Base-by-base conservation (phyloP, 805 yeast genomes). In the Myxozyma sirexii region DNA sequence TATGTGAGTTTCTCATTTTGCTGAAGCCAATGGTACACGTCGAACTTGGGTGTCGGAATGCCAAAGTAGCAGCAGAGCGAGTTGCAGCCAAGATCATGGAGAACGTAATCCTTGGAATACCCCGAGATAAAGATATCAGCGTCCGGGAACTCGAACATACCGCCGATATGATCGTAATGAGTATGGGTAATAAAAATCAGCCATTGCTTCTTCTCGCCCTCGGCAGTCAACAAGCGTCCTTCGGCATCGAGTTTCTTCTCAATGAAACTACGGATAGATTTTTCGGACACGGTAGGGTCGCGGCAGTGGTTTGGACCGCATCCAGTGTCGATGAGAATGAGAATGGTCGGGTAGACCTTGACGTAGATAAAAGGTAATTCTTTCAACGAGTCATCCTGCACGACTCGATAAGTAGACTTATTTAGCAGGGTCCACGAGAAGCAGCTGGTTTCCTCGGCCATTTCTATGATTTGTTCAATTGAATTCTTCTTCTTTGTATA, bases 151-250 rank as follows among this genome's bases (percentile, higher is more conserved):
- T 62, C 66, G 38, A 43, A 47, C 42, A 62, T 35, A 43, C 66
- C 66, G 27, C 66, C 66, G 50, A 62, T 62, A 43, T 62, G 66
- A 42, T 62, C 66, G 48, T 62, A 62, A 38, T 62, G 66, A 15
- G 66, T 62, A 43, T 62, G 66, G 5, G 66, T 62, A 37, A 62
- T 62, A 59, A 62, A 62, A 15, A 62, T 53, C 13, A 62, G 59
- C 60, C 60, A 62, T 33, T 62, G 63, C 64, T 62, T 62, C 51
- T 55, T 60, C 33, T 46, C 59, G 13, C 54, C 47, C 41, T 59
- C 60, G 24, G 48, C 51, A 43, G 54, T 55, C 47, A 39, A 51
- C 19, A 62, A 55, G 23, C 51, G 42, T 27, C 53, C 58, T 15
- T 35, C 55, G 5, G 55, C 57, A 6, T 35, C 56, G 21, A 62